phyloP scores from a whole-genome alignment of 2,329 filamentous ascomycete genomes.

The Coniochaeta prunicola region DNA sequence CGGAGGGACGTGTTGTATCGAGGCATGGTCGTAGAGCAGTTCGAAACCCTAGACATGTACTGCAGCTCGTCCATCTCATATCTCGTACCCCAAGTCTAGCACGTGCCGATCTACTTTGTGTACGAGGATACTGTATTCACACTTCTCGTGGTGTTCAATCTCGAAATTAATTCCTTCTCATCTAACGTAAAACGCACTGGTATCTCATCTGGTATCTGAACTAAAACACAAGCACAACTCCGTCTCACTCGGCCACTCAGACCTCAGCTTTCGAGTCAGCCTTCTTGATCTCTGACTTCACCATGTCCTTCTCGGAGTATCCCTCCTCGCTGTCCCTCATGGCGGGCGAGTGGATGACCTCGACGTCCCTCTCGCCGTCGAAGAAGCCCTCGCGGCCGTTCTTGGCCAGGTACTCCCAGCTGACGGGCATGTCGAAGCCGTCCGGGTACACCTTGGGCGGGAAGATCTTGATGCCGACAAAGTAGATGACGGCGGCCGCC shows the following conservation, averaged over 20 bases:
- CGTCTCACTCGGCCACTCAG: not conserved
- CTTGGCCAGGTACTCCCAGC: constrained; percentile 11
- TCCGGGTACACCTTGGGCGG: constrained; percentile 15
- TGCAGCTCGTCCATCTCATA: too few relatives aligned
- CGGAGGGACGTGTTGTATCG: too few relatives aligned
- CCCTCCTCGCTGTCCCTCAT: not conserved
- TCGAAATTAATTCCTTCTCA: too few relatives aligned
- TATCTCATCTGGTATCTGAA: not conserved
- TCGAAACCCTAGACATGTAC: too few relatives aligned
- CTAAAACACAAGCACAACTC: not conserved
- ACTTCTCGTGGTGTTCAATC: too few relatives aligned
- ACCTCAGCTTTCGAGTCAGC: not conserved
- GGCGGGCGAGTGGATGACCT: not conserved
- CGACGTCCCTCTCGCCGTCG: constrained; percentile 5
- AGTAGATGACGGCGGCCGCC: constrained; percentile 18
- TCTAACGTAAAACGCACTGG: not conserved
- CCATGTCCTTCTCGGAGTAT: not conserved
- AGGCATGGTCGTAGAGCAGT: too few relatives aligned
- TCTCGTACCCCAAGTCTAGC: too few relatives aligned
- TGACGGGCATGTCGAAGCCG: constrained; percentile 7
- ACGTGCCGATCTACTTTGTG: too few relatives aligned
- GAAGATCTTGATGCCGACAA: constrained; percentile 10
- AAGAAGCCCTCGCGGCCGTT: constrained; percentile 6
- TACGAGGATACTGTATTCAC: too few relatives aligned
- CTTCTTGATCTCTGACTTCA: constrained; percentile 1